Conservation (phyloP, 768 basidiomycete genomes). For the Pleurotus ostreatus region DNA sequence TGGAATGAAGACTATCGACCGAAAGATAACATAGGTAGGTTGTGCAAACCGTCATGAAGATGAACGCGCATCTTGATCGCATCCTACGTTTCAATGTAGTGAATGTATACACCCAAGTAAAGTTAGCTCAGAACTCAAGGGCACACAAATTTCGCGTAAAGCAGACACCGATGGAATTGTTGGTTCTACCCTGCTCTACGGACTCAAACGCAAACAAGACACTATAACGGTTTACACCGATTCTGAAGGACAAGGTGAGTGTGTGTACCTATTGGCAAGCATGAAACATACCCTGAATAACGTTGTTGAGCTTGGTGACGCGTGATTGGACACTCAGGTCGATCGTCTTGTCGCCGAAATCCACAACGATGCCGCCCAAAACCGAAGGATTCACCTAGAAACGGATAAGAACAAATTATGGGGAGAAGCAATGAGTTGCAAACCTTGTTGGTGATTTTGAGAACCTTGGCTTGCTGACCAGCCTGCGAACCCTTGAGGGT, state of each 20-base stretch:
- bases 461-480: constrained; percentile 79
- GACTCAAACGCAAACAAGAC: constrained; percentile 1
- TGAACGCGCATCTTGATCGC: too few relatives aligned
- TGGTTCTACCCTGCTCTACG: constrained; percentile 14
- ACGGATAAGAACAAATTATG: constrained; percentile 8
- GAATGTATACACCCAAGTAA: too few relatives aligned
- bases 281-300: constrained; percentile 67
- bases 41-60: too few relatives aligned
- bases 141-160: constrained; percentile 7
- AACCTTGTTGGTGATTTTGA: constrained; percentile 93
- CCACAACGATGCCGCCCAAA: constrained; percentile 89
- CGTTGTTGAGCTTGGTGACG: constrained; percentile 91
- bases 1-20: too few relatives aligned
- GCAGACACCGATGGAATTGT: constrained; percentile 12
- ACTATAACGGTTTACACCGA: constrained; percentile 26
- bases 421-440: constrained; percentile 14
- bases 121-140: too few relatives aligned
- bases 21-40: too few relatives aligned
- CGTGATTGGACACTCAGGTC: constrained; percentile 93
- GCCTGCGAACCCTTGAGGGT: constrained; percentile 83
- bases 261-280: neutral
- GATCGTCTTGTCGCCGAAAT: constrained; percentile 98
- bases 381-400: constrained; percentile 85
- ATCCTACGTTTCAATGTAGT: too few relatives aligned
- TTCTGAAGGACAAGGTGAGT: constrained; percentile 22